These are phyloP conservation scores for Raphidocelis subcapitata DNA, from an alignment of 139 green algal genomes.

Conservation along the genomic window DNA sequence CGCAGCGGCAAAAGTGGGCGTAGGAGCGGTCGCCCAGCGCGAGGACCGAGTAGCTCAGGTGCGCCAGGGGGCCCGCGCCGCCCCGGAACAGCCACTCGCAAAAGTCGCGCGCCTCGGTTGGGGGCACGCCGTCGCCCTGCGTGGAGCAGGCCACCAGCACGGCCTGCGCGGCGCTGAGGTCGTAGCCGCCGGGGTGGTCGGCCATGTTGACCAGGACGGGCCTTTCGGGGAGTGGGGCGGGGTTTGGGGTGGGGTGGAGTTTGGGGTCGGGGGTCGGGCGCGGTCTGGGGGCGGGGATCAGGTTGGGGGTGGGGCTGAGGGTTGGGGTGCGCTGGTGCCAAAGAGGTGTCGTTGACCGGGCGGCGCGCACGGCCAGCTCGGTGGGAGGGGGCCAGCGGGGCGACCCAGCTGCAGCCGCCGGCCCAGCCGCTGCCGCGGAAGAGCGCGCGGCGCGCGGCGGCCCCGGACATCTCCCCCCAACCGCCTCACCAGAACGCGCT, in stretches of 20 bases:
- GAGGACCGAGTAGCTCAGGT: slow-evolving; percentile 65
- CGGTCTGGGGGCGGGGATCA: too few relatives aligned
- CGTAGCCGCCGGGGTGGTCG: slow-evolving; percentile 60
- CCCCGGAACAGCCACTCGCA: slow-evolving; percentile 76
- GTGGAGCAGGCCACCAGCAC: slow-evolving; percentile 82
- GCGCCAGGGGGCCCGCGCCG: slow-evolving; percentile 39
- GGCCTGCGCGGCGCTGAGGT: slow-evolving; percentile 58
- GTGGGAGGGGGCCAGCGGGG: too few relatives aligned
- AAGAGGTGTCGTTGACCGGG: too few relatives aligned
- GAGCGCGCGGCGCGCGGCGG: too few relatives aligned
- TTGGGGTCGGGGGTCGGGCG: too few relatives aligned
- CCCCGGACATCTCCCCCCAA: too few relatives aligned
- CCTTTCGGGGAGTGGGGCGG: slow-evolving; percentile 37
- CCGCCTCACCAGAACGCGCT: slow-evolving; percentile 44
- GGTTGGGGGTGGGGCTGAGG: too few relatives aligned
- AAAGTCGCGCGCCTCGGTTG: slow-evolving; percentile 80
- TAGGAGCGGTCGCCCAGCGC: slow-evolving; percentile 88
- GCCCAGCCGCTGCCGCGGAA: too few relatives aligned
- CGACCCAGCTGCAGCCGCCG: too few relatives aligned
- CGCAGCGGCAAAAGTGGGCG: slow-evolving; percentile 84
- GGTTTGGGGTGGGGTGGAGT: too few relatives aligned
- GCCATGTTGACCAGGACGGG: slow-evolving; percentile 76
- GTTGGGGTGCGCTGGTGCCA: too few relatives aligned
- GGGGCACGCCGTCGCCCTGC: slow-evolving; percentile 87
- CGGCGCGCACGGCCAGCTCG: too few relatives aligned